Percentiles rank a stretch among this genome's conserved stretches.
Evolutionary conservation across 1,139 yeast genomes (phyloP).

Genomic region (Meyerozyma athensensis): DNA sequence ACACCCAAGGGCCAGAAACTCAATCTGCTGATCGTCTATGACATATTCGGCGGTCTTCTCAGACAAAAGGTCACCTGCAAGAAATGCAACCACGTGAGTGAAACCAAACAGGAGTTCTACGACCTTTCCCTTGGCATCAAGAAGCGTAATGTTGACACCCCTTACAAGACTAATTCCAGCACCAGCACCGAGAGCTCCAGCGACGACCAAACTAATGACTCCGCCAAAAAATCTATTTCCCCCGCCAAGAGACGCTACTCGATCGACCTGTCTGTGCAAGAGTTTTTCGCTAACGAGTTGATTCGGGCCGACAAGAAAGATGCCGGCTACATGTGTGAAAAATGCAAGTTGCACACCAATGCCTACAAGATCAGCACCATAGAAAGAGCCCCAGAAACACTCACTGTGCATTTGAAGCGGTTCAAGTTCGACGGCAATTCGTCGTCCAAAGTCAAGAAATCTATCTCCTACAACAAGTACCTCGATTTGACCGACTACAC

Average conservation of each 20-base stretch:
- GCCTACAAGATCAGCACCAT: constrained; percentile 76
- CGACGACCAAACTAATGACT: constrained; percentile 5
- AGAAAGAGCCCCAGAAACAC: constrained; percentile 80
- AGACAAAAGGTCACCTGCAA: constrained; percentile 82
- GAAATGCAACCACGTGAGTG: constrained; percentile 74
- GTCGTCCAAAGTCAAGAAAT: constrained; percentile 83
- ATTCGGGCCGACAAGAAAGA: constrained; percentile 64
- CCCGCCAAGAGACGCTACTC: constrained; percentile 35
- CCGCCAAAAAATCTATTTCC: constrained; percentile 1
- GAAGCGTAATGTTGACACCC: constrained; percentile 28
- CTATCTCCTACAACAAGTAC: constrained; percentile 73
- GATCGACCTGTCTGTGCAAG: constrained; percentile 67
- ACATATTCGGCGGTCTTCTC: constrained; percentile 87
- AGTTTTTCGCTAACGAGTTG: constrained; percentile 76
- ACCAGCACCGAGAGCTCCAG: constrained; percentile 8
- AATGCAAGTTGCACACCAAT: constrained; percentile 69
- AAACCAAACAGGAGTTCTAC: constrained; percentile 89
- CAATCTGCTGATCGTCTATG: constrained; percentile 78
- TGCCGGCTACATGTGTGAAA: constrained; percentile 80
- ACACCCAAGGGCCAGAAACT: constrained; percentile 84
- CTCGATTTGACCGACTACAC: constrained; percentile 70
- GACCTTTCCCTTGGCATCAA: constrained; percentile 76
- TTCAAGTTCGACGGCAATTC: constrained; percentile 77
- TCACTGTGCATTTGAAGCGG: constrained; percentile 81
- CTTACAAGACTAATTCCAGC: not conserved